Conservation (phyloP, 257 asterid genomes). For the Solanum pimpinellifolium region DNA sequence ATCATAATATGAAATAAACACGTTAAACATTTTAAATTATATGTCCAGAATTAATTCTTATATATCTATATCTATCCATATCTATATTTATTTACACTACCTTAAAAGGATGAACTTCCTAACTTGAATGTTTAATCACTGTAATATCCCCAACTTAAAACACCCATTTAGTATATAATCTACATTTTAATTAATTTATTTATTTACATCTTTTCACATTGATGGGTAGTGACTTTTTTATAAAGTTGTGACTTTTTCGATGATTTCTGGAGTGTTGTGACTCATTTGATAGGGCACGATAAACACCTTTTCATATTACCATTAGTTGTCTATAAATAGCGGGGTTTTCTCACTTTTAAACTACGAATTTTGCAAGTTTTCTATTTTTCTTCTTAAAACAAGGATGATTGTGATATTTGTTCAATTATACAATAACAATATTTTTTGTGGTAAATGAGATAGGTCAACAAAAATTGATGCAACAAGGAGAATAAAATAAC, state of each 20-base stretch:
- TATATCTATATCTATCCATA: background rate
- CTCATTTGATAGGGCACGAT: background rate
- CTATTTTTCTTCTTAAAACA: too few relatives aligned
- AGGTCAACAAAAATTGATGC: too few relatives aligned
- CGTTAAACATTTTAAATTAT: too few relatives aligned
- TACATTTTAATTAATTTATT: background rate
- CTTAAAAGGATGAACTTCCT: background rate
- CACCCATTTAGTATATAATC: background rate
- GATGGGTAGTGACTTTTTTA: background rate
- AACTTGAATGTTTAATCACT: background rate
- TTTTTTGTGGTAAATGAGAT: too few relatives aligned
- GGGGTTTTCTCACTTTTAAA: background rate
- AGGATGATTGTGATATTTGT: too few relatives aligned
- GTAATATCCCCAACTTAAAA: background rate
- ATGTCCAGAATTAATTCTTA: background rate
- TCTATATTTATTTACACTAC: background rate
- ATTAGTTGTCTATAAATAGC: background rate
- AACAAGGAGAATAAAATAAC: too few relatives aligned
- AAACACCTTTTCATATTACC: background rate
- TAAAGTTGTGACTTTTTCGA: background rate
- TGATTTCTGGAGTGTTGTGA: background rate
- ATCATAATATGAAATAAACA: background rate
- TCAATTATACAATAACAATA: too few relatives aligned
- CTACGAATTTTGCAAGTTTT: background rate
- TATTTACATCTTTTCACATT: background rate